These are phyloP conservation scores for Papiliotrema terrestris DNA, from an alignment of 1,284 basidiomycete genomes.

Conservation along the genomic window DNA sequence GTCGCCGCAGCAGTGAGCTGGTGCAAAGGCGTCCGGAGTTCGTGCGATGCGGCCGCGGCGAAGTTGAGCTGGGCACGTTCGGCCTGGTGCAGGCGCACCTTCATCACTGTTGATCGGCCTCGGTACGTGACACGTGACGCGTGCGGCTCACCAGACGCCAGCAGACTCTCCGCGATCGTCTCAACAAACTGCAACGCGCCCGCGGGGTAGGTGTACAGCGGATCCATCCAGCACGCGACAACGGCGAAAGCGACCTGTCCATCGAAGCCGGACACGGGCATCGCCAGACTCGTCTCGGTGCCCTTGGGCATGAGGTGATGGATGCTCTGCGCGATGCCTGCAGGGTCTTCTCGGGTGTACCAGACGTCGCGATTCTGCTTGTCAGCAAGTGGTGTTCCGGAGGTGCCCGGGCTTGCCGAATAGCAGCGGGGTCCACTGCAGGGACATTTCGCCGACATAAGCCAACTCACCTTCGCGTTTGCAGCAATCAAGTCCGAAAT, in stretches of 20 bases:
- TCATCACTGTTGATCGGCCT: slow-evolving; percentile 19
- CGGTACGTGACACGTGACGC: no score
- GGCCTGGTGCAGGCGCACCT: slow-evolving; percentile 19
- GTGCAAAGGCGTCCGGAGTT: slow-evolving; percentile 33
- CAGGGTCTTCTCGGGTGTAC: slow-evolving; percentile 40
- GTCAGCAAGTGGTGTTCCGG: no score
- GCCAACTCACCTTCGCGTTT: slow-evolving; percentile 30
- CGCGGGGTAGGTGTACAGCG: slow-evolving; percentile 37
- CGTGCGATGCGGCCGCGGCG: slow-evolving; percentile 31
- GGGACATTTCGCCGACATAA: background rate
- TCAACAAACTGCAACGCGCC: slow-evolving; percentile 42
- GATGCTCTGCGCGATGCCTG: slow-evolving; percentile 33
- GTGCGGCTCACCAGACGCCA: slow-evolving; percentile 30
- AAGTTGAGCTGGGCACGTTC: slow-evolving; percentile 29
- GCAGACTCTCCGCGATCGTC: slow-evolving; percentile 30
- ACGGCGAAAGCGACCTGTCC: slow-evolving; percentile 43
- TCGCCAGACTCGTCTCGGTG: slow-evolving; percentile 35
- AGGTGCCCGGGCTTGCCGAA: no score
- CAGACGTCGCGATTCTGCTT: slow-evolving; percentile 30
- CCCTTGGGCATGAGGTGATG: slow-evolving; percentile 37
- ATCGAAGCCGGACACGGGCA: slow-evolving; percentile 44
- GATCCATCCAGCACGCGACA: slow-evolving; percentile 42
- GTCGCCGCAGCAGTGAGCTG: slow-evolving; percentile 23
- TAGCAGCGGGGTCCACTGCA: no score
- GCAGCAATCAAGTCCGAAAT: slow-evolving; percentile 41